These are phyloP conservation scores for Artomyces pyxidatus DNA, from an alignment of 768 basidiomycete genomes.

Conservation along the genomic window DNA sequence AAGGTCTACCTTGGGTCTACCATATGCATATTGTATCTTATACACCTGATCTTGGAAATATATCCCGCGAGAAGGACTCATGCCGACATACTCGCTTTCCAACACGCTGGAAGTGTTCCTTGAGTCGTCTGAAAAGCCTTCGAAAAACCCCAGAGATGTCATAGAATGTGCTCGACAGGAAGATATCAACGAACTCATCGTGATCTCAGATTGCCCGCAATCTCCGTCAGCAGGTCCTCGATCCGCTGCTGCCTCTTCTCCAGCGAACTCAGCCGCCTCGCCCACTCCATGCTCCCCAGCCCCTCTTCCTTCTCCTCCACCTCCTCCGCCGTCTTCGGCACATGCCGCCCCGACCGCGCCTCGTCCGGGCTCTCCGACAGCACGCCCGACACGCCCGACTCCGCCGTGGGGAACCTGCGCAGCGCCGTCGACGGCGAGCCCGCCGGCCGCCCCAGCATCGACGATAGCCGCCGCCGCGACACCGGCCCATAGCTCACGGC, in stretches of 20 bases:
- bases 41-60: too few species aligned
- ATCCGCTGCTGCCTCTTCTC: slow-evolving; percentile 41
- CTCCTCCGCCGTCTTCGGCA: slow-evolving; percentile 14
- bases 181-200: too few species aligned
- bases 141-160: too few species aligned
- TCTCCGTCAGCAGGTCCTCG: slow-evolving; percentile 32
- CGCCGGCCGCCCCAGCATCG: slow-evolving; percentile 16
- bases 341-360: slow-evolving; percentile 1
- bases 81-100: too few species aligned
- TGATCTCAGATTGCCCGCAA: background rate
- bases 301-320: slow-evolving; percentile 23
- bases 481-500: slow-evolving; percentile 32
- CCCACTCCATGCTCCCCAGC: slow-evolving; percentile 23
- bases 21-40: too few species aligned
- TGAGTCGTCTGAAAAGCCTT: too few species aligned
- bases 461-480: slow-evolving; percentile 31
- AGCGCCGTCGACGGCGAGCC: background rate
- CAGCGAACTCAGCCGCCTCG: slow-evolving; percentile 30
- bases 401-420: slow-evolving; percentile 17
- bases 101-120: too few species aligned
- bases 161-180: background rate
- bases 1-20: too few species aligned
- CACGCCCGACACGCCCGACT: slow-evolving; percentile 2
- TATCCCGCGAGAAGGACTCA: too few species aligned
- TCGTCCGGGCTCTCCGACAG: slow-evolving; percentile 24